Conservation (phyloP, 2,329 filamentous ascomycete species). For the Stachybotrys chlorohalonatus region DNA sequence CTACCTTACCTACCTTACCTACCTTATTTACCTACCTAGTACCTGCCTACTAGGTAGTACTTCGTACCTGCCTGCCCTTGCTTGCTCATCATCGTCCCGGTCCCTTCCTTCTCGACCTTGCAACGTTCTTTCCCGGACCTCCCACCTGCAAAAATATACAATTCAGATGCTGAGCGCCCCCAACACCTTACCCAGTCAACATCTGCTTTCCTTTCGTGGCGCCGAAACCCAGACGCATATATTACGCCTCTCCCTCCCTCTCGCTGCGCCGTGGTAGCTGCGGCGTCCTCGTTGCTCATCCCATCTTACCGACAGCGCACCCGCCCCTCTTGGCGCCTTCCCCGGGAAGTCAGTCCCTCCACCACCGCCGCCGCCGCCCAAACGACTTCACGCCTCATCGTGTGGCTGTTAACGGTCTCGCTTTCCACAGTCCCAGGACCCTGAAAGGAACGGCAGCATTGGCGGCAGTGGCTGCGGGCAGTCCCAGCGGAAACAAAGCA, state of each 20-base stretch:
- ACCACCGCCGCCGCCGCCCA: neutral
- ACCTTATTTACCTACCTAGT: neutral
- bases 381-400: neutral
- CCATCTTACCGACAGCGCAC: neutral
- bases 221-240: neutral
- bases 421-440: neutral
- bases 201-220: too few relatives aligned
- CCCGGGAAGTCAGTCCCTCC: constrained; percentile 1
- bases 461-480: neutral
- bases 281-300: neutral
- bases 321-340: constrained; percentile 1
- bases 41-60: neutral
- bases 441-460: neutral
- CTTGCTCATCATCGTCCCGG: neutral
- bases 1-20: neutral
- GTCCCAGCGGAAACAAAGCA: neutral
- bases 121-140: neutral
- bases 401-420: neutral
- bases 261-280: neutral
- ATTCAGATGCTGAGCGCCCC: too few relatives aligned
- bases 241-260: neutral
- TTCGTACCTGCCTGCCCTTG: too few relatives aligned
- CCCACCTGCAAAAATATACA: too few relatives aligned
- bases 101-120: neutral
- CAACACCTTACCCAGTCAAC: too few relatives aligned